A percentile compares a stretch with the other conserved stretches of the same genome.
Evolutionary conservation across 805 yeast genomes (phyloP).

Genomic region (Zygotorulaspora chibaensis): DNA sequence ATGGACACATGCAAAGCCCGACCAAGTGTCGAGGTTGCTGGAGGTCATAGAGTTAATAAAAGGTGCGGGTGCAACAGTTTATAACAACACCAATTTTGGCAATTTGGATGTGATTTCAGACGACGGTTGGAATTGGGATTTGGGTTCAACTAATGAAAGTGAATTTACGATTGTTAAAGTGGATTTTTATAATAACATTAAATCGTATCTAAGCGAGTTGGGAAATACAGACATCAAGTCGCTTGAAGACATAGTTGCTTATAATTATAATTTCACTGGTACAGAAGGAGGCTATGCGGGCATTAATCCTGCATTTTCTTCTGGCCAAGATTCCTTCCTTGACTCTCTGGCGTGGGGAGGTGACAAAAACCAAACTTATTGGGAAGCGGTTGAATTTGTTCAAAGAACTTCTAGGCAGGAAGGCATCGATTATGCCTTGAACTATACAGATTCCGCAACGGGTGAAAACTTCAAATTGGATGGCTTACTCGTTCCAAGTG

Average conservation of each 20-base stretch:
- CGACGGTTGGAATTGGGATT: conserved; percentile 33
- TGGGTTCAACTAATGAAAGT: conserved; percentile 28
- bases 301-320: conserved; percentile 27
- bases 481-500: conserved; percentile 24
- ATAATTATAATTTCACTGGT: conserved; percentile 23
- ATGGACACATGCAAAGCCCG: conserved; percentile 20
- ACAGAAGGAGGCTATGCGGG: conserved; percentile 28
- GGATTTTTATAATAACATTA: conserved; percentile 31
- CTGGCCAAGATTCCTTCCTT: conserved; percentile 31
- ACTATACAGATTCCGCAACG: conserved; percentile 25
- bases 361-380: conserved; percentile 29
- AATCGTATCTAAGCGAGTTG: conserved; percentile 23
- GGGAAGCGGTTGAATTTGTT: conserved; percentile 30
- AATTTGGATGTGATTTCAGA: conserved; percentile 27
- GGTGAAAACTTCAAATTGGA: conserved; percentile 28
- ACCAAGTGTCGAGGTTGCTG: conserved; percentile 18
- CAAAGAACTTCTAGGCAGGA: conserved; percentile 31
- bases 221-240: conserved; percentile 26
- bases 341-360: conserved; percentile 30
- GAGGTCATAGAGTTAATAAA: conserved; percentile 20
- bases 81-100: conserved; percentile 29
- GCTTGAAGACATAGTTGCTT: conserved; percentile 28
- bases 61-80: conserved; percentile 30
- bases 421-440: conserved; percentile 32
- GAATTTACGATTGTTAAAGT: conserved; percentile 33